These are phyloP conservation scores for Colletotrichum eleusines DNA, from an alignment of 2,329 filamentous ascomycete species.

Conservation along the genomic window DNA sequence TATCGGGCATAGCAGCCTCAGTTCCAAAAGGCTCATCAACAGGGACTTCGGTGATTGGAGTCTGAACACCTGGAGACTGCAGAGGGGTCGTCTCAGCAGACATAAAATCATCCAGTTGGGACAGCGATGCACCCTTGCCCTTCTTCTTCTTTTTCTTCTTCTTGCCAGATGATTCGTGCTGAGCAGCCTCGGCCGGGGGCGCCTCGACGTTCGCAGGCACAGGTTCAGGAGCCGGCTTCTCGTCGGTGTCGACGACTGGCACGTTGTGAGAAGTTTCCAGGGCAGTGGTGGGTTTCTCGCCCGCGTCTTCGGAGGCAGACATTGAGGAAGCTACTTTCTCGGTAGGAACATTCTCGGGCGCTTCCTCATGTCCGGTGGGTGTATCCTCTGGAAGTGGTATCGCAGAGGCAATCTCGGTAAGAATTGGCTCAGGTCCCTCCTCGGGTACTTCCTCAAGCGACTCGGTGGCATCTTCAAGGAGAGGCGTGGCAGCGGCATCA, in stretches of 20 bases:
- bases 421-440: neutral
- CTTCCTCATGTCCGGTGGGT: neutral
- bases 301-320: neutral
- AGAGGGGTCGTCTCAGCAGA: constrained; percentile 22
- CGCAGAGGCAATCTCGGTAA: neutral
- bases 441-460: neutral
- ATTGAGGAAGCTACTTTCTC: neutral
- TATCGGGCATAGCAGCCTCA: neutral
- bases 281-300: neutral
- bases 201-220: neutral
- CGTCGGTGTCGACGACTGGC: neutral
- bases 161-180: constrained; percentile 41
- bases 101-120: constrained; percentile 21
- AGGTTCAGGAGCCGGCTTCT: constrained; percentile 17
- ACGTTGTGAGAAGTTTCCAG: constrained; percentile 6
- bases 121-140: constrained; percentile 24
- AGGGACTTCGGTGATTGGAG: constrained; percentile 7
- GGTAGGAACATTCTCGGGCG: neutral
- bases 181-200: constrained; percentile 20
- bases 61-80: constrained; percentile 5
- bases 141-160: constrained; percentile 47
- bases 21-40: neutral
- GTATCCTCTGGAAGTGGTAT: neutral
- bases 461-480: neutral
- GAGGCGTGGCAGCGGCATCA: constrained; percentile 1